Base-by-base conservation (phyloP, 352 stramenopile genomes). In the Pythium phragmitis region DNA sequence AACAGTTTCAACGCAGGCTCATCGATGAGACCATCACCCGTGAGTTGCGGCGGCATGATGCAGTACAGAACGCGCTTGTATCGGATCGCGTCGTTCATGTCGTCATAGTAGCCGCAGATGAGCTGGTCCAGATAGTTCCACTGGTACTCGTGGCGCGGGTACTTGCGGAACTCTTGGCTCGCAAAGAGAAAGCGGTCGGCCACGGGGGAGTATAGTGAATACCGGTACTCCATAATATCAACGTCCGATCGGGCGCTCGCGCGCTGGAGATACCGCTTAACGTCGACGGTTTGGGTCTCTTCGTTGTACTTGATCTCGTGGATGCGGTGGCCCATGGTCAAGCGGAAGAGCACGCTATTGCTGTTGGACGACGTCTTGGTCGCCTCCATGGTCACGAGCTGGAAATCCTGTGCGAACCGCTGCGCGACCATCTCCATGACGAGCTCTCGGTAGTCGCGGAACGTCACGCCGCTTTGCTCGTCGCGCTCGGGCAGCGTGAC, bases 251-350 rank as follows among this genome's bases (percentile, higher is more conserved):
- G 70, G 28, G 71, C 79, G 12, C 75, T 88, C 21, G 80, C 79
- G 17, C 82, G 82, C 50, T 94, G 84, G 5, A 91, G 65, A 60
- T 90, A 96, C 37, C 82, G 77, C 67, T 94, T 94, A 11, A 96
- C 85, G 45, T 96, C 88, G 42, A 96, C 88, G 19, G 83, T 92
- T 54, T 94, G 85, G 2, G 77, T 86, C 50, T 92, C 80, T 68
- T 91, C 82, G 52, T 96, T 91, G 74, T 94, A 95, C 53, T 79
- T 81, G 63, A 96, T 89, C 63, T 93, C 80, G 60, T 96, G 88
- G 50, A 96, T 93, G 51, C 85, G 85, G 61, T 96, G 88, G 4
- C 88, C 88, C 88, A 96, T 94, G 36, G 80, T 95, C 39, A 96
- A 72, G 3, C 75, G 78, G 61, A 85, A 94, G 17, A 91, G 72